Evolutionary conservation across 768 basidiomycete species (phyloP).

Genomic region (Lenzites betulinus): DNA sequence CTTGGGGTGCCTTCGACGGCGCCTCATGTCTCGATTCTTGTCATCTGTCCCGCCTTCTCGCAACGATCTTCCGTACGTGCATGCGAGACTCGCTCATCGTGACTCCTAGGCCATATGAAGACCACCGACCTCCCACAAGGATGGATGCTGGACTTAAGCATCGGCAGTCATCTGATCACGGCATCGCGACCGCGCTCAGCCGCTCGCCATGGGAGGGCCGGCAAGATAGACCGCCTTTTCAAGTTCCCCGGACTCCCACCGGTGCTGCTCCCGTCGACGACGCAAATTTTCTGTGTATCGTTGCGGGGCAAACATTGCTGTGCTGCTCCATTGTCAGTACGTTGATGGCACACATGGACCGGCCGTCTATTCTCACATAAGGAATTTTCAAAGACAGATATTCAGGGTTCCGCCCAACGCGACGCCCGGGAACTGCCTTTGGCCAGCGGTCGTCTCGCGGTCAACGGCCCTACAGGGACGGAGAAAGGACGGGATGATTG

Average conservation of each 20-base stretch:
- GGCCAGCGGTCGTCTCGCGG: constrained; percentile 5
- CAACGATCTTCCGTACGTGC: constrained; percentile 7
- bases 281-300: not conserved
- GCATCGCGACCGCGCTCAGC: not conserved
- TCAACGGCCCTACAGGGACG: constrained; percentile 4
- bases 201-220: not conserved
- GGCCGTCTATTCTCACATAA: not conserved
- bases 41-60: constrained; percentile 12
- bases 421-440: not conserved
- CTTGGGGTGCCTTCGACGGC: constrained; percentile 7
- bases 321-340: too few relatives aligned
- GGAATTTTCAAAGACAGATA: not conserved
- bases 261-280: not conserved
- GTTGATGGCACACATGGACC: constrained; percentile 1
- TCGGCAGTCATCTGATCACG: constrained; percentile 6
- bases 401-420: constrained; percentile 3
- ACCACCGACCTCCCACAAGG: not conserved
- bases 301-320: not conserved
- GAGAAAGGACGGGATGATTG: constrained; percentile 20
- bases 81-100: constrained; percentile 9
- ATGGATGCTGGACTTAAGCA: constrained; percentile 3
- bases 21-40: constrained; percentile 4
- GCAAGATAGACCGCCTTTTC: constrained; percentile 1
- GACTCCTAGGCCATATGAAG: constrained; percentile 11
- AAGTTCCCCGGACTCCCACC: constrained; percentile 1